Evolutionary conservation across 1,284 basidiomycete genomes (phyloP).

Genomic region (Microbotryomycetes sp.): DNA sequence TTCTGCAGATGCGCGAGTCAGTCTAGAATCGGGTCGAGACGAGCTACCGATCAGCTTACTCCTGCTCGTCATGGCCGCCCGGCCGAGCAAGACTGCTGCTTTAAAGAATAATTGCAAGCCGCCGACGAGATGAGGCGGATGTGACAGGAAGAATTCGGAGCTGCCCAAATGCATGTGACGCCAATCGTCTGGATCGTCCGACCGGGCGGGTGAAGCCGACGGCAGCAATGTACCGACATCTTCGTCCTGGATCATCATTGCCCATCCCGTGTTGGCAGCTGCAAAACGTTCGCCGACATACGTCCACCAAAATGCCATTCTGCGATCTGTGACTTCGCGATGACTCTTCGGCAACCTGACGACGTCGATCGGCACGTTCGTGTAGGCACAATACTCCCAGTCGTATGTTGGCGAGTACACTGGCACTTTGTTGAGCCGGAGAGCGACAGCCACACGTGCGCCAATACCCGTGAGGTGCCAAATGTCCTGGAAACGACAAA

Average conservation of each 20-base stretch:
- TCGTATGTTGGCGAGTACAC: neutral
- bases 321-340: neutral
- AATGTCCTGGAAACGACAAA: slow-evolving; percentile 1
- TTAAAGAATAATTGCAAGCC: slow-evolving; percentile 28
- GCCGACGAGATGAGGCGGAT: slow-evolving; percentile 1
- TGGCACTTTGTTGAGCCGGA: neutral
- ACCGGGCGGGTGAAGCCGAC: neutral
- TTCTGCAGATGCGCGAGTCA: neutral
- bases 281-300: neutral
- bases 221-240: neutral
- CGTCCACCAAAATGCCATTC: slow-evolving; percentile 1
- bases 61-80: slow-evolving; percentile 1
- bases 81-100: slow-evolving; percentile 23
- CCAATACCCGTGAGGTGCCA: neutral
- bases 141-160: slow-evolving; percentile 15
- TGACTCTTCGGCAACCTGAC: neutral
- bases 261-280: slow-evolving; percentile 4
- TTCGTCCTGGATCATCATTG: neutral
- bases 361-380: neutral
- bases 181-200: neutral
- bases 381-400: neutral
- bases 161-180: neutral
- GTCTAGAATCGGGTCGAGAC: too few relatives aligned
- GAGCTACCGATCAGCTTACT: too few relatives aligned
- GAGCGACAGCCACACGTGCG: neutral